Evolutionary conservation across 2,329 filamentous ascomycete genomes (phyloP).

Genomic region (Tolypocladium tropicale): DNA sequence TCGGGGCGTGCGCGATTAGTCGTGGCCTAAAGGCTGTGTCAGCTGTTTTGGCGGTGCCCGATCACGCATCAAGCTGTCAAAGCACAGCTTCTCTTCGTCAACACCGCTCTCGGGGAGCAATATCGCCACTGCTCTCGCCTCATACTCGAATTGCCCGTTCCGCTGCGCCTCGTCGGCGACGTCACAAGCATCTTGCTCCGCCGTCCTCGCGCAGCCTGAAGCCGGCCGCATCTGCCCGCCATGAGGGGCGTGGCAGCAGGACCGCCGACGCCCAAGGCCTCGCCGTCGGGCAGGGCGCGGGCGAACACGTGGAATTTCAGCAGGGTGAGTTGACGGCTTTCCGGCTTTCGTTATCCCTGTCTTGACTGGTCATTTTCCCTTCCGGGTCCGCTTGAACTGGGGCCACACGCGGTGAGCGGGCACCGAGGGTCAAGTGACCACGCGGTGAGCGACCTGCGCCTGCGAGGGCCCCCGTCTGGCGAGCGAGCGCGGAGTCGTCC

Average conservation of each 20-base stretch:
- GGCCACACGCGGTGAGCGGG: background rate
- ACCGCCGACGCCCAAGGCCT: constrained; percentile 15
- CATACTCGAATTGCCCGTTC: background rate
- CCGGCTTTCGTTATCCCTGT: background rate
- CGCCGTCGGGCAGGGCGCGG: constrained; percentile 17
- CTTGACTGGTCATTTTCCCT: background rate
- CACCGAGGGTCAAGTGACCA: background rate
- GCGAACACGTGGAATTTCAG: constrained; percentile 32
- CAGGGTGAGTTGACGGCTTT: constrained; percentile 19
- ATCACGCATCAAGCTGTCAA: background rate
- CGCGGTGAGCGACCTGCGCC: background rate
- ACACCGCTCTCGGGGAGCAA: background rate
- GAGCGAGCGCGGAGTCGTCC: background rate
- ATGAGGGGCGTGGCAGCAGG: constrained; percentile 26
- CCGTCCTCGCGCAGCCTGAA: background rate
- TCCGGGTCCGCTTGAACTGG: background rate
- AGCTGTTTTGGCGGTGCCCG: background rate
- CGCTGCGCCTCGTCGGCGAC: background rate
- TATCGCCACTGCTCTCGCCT: background rate
- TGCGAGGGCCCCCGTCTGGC: background rate
- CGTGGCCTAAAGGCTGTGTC: background rate
- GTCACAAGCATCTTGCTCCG: background rate
- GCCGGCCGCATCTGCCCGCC: constrained; percentile 1
- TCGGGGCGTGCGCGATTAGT: background rate
- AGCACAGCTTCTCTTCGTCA: background rate